Percentiles rank a stretch among this genome's conserved stretches.
phyloP scores from a whole-genome alignment of 495 filamentous ascomycete species.

The Hyaloscypha bicolor region DNA sequence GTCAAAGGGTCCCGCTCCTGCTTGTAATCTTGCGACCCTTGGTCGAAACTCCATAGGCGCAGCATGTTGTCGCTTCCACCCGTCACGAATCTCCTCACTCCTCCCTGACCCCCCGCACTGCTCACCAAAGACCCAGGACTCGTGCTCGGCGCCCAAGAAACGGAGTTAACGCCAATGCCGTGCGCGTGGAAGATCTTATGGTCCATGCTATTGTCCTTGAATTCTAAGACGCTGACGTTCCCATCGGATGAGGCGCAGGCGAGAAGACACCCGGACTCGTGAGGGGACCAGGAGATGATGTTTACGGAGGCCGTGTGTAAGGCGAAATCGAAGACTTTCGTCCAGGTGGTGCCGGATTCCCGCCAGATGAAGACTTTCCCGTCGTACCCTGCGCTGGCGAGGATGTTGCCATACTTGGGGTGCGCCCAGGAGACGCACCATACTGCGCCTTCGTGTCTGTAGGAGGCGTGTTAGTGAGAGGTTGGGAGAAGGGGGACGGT shows the following conservation, averaged over 20 bases:
- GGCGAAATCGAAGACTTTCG: constrained; percentile 84
- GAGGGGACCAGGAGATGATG: constrained; percentile 94
- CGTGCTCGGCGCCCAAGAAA: constrained; percentile 89
- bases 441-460: constrained; percentile 90
- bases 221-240: constrained; percentile 89
- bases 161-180: constrained; percentile 89
- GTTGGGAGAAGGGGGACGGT: constrained; percentile 9
- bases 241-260: constrained; percentile 94
- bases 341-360: constrained; percentile 74
- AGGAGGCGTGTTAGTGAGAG: constrained; percentile 16
- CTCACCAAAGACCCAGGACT: constrained; percentile 79
- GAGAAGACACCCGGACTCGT: constrained; percentile 91
- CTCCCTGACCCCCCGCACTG: constrained; percentile 59
- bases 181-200: constrained; percentile 90
- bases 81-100: constrained; percentile 81
- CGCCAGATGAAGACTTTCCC: constrained; percentile 99
- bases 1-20: constrained; percentile 56
- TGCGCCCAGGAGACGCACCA: constrained; percentile 99
- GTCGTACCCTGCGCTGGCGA: constrained; percentile 92
- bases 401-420: constrained; percentile 97
- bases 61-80: constrained; percentile 91
- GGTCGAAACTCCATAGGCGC: constrained; percentile 78
- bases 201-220: constrained; percentile 88
- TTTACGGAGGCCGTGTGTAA: constrained; percentile 95
- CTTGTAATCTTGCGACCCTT: constrained; percentile 51